These are phyloP conservation scores for Globisporangium spinosum DNA, from an alignment of 352 stramenopile genomes.

Conservation along the genomic window DNA sequence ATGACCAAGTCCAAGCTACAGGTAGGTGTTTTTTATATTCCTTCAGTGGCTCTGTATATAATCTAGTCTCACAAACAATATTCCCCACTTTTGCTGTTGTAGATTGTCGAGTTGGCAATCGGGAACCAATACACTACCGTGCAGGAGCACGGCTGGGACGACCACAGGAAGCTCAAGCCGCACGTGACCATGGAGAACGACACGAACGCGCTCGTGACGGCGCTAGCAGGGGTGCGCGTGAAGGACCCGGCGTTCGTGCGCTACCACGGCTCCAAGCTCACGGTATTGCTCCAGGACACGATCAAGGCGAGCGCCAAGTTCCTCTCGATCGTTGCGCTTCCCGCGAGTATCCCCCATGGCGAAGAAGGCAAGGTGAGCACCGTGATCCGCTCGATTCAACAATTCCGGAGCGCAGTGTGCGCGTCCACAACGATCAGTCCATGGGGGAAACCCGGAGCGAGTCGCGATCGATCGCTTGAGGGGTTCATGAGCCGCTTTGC, in stretches of 20 bases:
- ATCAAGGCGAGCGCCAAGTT: slow-evolving; percentile 61
- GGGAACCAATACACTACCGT: slow-evolving; percentile 27
- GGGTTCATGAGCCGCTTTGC: slow-evolving; percentile 64
- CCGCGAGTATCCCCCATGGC: slow-evolving; percentile 14
- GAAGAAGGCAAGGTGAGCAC: slow-evolving; percentile 18
- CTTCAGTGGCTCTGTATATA: too few species aligned
- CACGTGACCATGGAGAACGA: slow-evolving; percentile 61
- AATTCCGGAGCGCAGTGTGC: slow-evolving; percentile 39
- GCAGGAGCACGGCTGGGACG: slow-evolving; percentile 16
- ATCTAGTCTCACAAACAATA: too few species aligned
- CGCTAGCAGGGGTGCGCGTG: slow-evolving; percentile 49
- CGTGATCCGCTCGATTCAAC: slow-evolving; percentile 41
- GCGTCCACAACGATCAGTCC: slow-evolving; percentile 7
- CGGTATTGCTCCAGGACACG: slow-evolving; percentile 71
- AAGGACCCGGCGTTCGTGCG: slow-evolving; percentile 55
- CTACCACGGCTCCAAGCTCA: slow-evolving; percentile 80
- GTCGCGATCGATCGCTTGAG: slow-evolving; percentile 49
- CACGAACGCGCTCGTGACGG: slow-evolving; percentile 46
- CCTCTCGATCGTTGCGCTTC: slow-evolving; percentile 38
- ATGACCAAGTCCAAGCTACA: slow-evolving; percentile 58
- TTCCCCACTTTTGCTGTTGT: too few species aligned
- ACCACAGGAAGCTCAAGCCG: slow-evolving; percentile 36
- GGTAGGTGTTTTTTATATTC: too few species aligned
- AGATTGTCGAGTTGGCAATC: slow-evolving; percentile 57
- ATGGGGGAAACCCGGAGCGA: slow-evolving; percentile 11